Evolutionary conservation across 192 early-diverging fungal genomes (phyloP).

Genomic region (Coemansia sp.): DNA sequence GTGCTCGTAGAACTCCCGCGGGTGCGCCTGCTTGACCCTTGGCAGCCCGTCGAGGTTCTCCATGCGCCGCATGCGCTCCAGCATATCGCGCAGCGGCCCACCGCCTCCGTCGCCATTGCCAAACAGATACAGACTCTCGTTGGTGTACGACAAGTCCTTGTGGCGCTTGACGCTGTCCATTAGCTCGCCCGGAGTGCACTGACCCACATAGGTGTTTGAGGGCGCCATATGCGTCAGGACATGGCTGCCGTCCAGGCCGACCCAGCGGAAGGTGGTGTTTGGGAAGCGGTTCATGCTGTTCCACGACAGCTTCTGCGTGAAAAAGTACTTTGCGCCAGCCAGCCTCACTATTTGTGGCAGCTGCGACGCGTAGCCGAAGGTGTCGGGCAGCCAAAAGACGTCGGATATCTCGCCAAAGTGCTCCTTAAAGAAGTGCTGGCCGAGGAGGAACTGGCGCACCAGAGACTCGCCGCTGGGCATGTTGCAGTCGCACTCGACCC

Average conservation of each 20-base stretch:
- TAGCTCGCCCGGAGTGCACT: conserved; percentile 63
- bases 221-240: conserved; percentile 89
- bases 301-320: conserved; percentile 98
- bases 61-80: conserved; percentile 80
- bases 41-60: conserved; percentile 72
- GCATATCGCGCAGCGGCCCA: conserved; percentile 77
- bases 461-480: conserved; percentile 92
- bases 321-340: conserved; percentile 86
- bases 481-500: conserved; percentile 99
- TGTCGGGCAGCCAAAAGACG: conserved; percentile 93
- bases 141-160: conserved; percentile 81
- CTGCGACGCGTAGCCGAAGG: conserved; percentile 87
- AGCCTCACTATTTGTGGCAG: conserved; percentile 86
- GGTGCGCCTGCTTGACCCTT: conserved; percentile 70
- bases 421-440: conserved; percentile 84
- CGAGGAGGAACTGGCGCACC: conserved; percentile 90
- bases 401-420: conserved; percentile 67
- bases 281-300: conserved; percentile 99
- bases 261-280: conserved; percentile 93
- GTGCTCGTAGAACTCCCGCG: conserved; percentile 79
- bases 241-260: conserved; percentile 79
- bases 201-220: conserved; percentile 79
- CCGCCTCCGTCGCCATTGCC: conserved; percentile 99
- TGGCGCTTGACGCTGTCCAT: conserved; percentile 75
- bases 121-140: conserved; percentile 81